These are phyloP conservation scores for Malassezia pachydermatis DNA, from an alignment of 1,284 basidiomycete genomes.

Conservation along the genomic window DNA sequence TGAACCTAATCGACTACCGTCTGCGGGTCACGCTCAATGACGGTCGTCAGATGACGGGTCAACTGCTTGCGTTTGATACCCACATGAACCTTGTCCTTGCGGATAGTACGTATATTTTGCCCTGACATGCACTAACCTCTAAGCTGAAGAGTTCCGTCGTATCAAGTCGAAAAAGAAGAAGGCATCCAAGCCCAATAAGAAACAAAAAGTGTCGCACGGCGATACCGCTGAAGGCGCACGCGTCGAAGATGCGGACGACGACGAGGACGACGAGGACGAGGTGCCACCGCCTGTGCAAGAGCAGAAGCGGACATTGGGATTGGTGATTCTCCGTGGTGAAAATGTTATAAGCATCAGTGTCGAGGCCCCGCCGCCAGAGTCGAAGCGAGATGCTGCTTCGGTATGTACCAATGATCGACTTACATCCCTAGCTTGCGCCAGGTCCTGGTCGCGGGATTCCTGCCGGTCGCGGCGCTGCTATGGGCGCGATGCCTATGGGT, in stretches of 20 bases:
- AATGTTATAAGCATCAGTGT: conserved; percentile 89
- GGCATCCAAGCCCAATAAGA: conserved; percentile 18
- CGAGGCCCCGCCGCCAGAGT: conserved; percentile 85
- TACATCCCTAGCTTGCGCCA: conserved; percentile 56
- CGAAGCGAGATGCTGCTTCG: conserved; percentile 78
- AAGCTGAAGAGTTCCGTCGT: conserved; percentile 44
- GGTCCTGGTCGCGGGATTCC: conserved; percentile 90
- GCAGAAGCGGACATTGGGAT: conserved; percentile 86
- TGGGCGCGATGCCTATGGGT: conserved; percentile 58
- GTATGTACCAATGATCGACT: conserved; percentile 27
- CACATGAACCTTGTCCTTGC: conserved; percentile 99
- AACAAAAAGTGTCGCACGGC: conserved; percentile 33
- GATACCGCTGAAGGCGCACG: conserved; percentile 22
- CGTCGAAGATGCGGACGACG: conserved; percentile 19
- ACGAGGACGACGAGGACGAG: conserved; percentile 25
- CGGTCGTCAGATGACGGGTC: conserved; percentile 84
- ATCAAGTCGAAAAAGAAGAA: conserved; percentile 31
- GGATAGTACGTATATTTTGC: conserved; percentile 74
- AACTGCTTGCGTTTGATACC: conserved; percentile 98
- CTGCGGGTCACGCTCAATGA: conserved; percentile 97
- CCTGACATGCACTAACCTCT: background rate
- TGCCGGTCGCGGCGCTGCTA: conserved; percentile 91
- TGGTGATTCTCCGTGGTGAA: conserved; percentile 92
- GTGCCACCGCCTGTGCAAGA: conserved; percentile 63
- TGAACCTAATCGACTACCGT: conserved; percentile 92